Conservation (phyloP, 345 rosid species). For the Xanthoceras sorbifolium region DNA sequence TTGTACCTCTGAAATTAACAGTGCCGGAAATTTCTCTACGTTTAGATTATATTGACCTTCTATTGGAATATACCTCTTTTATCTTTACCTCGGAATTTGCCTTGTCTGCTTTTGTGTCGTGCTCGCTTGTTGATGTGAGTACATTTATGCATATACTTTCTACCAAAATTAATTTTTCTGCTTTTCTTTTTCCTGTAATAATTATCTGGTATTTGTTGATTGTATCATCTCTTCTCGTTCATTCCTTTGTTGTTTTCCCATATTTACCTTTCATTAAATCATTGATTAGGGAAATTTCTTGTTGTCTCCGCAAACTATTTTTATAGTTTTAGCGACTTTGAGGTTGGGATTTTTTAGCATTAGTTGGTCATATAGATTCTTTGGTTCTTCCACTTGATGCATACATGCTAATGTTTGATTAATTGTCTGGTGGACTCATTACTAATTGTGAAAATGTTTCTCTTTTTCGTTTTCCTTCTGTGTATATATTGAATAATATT, state of each 20-base stretch:
- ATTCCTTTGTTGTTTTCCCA: background rate
- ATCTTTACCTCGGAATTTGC: background rate
- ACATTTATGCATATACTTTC: background rate
- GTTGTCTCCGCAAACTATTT: background rate
- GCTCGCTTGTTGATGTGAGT: background rate
- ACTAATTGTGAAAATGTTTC: background rate
- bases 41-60: background rate
- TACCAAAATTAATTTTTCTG: too few species aligned
- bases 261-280: background rate
- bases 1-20: background rate
- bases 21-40: background rate
- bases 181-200: too few species aligned
- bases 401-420: background rate
- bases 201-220: too few species aligned
- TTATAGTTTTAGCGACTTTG: background rate
- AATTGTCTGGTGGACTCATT: background rate
- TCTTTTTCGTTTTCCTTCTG: background rate
- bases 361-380: background rate
- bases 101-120: background rate
- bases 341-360: background rate
- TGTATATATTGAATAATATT: background rate
- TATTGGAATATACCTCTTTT: background rate
- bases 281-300: background rate
- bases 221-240: too few species aligned
- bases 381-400: background rate